Conservation (phyloP, 768 basidiomycete genomes). For the Lepiota venenata region DNA sequence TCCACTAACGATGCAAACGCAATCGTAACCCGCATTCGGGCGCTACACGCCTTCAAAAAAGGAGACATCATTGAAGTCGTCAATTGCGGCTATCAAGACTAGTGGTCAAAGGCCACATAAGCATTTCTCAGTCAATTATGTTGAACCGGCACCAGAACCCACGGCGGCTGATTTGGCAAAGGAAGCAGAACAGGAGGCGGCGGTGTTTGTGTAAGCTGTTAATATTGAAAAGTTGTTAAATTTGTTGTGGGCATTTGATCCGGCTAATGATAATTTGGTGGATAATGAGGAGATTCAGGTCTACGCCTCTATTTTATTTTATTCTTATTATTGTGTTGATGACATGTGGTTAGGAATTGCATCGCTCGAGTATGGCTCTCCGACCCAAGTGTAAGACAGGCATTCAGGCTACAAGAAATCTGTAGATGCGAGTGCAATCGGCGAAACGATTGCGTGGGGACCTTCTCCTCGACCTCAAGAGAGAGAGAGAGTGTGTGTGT, state of each 20-base stretch:
- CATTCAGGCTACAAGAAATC: too few species aligned
- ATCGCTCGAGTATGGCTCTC: constrained; percentile 84
- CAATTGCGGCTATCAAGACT: constrained; percentile 91
- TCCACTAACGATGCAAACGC: constrained; percentile 12
- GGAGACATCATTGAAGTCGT: constrained; percentile 95
- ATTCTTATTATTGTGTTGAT: not conserved
- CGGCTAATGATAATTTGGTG: constrained; percentile 76
- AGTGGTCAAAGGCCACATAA: constrained; percentile 94
- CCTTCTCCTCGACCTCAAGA: too few species aligned
- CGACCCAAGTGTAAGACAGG: too few species aligned
- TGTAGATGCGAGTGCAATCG: too few species aligned
- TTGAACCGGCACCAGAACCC: constrained; percentile 85
- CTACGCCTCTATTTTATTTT: constrained; percentile 14
- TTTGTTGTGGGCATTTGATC: constrained; percentile 72
- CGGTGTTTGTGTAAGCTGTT: constrained; percentile 83
- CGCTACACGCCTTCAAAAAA: constrained; percentile 86
- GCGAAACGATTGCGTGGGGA: too few species aligned
- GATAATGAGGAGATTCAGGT: constrained; percentile 91
- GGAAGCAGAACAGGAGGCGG: constrained; percentile 85
- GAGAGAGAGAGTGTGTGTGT: too few species aligned
- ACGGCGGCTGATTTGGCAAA: constrained; percentile 69
- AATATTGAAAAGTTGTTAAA: constrained; percentile 79
- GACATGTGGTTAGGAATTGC: constrained; percentile 62
- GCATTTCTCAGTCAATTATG: constrained; percentile 97
- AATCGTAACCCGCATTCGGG: constrained; percentile 81